A percentile compares a stretch with the other conserved stretches of the same genome.
Evolutionary conservation across 495 filamentous ascomycete genomes (phyloP).

Genomic region (Podospora anserina): DNA sequence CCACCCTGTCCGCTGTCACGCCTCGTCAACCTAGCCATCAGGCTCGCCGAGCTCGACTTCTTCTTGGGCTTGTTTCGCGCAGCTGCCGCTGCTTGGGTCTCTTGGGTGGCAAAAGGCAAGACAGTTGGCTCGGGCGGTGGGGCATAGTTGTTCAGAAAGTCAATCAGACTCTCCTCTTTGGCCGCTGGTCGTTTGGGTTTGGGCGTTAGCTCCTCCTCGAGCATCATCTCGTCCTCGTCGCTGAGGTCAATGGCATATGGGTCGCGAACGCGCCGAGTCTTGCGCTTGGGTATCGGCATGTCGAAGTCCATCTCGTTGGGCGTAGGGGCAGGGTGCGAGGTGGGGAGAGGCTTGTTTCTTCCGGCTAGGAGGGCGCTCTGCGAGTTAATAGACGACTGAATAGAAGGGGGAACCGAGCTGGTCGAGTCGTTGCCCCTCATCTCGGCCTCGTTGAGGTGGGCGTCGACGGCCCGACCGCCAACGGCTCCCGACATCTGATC

Average conservation of each 20-base stretch:
- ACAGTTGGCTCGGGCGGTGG: constrained; percentile 60
- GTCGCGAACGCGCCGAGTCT: constrained; percentile 73
- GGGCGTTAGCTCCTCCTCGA: constrained; percentile 48
- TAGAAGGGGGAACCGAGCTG: constrained; percentile 29
- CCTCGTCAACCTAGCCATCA: constrained; percentile 63
- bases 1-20: constrained; percentile 23
- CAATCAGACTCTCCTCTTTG: constrained; percentile 73
- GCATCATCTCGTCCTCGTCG: constrained; percentile 60
- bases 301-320: constrained; percentile 40
- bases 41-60: constrained; percentile 55
- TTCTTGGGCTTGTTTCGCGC: constrained; percentile 49
- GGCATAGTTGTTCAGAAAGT: constrained; percentile 81
- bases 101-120: constrained; percentile 36
- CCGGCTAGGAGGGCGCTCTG: constrained; percentile 48
- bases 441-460: constrained; percentile 42
- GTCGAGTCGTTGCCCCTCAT: constrained; percentile 42
- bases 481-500: constrained; percentile 62
- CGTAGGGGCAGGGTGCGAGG: neutral
- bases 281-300: constrained; percentile 59
- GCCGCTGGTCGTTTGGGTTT: constrained; percentile 36
- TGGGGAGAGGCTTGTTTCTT: constrained; percentile 25
- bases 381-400: constrained; percentile 51
- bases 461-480: constrained; percentile 51
- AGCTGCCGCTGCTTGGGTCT: constrained; percentile 10
- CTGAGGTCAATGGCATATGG: constrained; percentile 89